Evolutionary conservation across 768 basidiomycete species (phyloP), one percentile per base, ranked within the genome.

Genomic region (Naganishia vaughanmartiniae): DNA sequence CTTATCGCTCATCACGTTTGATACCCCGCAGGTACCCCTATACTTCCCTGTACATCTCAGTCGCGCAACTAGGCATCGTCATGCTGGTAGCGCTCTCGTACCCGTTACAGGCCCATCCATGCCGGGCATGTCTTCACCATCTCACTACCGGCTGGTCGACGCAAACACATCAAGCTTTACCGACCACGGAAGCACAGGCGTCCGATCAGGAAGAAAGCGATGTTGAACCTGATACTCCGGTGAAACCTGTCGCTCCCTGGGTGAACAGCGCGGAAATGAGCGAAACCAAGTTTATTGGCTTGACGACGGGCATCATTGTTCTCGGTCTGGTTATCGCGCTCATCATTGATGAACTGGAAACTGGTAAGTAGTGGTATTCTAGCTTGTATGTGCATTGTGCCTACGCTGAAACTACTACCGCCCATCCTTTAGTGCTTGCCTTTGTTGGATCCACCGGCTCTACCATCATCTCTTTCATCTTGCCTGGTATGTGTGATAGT

Each of bases 371-470:
- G 36, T 56, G 30, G 34, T 30, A 28, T 58, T 26, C 26, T 48
- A n/a, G 24, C 2, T 54, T 39, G 31, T 30, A 6, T 26, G 19
- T 4, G n/a, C 42, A 19, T 9, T n/a, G 26, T 10, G n/a, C 24
- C 30, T 9, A 51, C 24, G 5, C 30, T 55, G 34, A 6, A 7
- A 42, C 30, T 57, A 1, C 19, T 42, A 28, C 30, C 28, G 31
- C 39, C 2, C 53, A 67, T 31, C 14, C 42, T 19, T 65, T 76
- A 92, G 95, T 98, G 17, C 85, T 98, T 39, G 92, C 93, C 4
- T 96, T 99, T 78, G 95, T 99, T 45, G 96, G 96, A 1, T 89
- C 93, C 28, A 97, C 93, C 0, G 96, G 96, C 15, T 95, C 92
- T 17, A 96, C 94, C 30, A 95, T 93, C 24, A 92, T 98, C 70